phyloP scores from a whole-genome alignment of 1,284 basidiomycete genomes.

The Cerioporus squamosus region DNA sequence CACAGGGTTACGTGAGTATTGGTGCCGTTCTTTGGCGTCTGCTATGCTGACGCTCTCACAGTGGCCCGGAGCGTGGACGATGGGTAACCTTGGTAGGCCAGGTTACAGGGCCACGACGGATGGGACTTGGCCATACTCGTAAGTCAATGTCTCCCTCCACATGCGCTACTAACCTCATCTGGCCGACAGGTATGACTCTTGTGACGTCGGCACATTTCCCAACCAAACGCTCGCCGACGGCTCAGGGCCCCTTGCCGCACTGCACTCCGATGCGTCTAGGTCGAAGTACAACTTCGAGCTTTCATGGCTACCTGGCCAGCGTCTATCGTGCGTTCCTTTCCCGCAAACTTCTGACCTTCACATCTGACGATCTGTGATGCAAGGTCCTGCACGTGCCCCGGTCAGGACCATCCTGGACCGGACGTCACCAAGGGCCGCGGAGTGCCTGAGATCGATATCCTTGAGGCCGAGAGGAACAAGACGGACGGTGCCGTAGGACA shows the following conservation, averaged over 20 bases:
- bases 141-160: constrained; percentile 43
- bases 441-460: constrained; percentile 87
- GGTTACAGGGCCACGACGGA: constrained; percentile 85
- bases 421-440: constrained; percentile 66
- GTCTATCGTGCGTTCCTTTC: constrained; percentile 42
- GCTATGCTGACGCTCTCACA: constrained; percentile 28
- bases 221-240: constrained; percentile 68
- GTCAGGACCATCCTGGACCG: constrained; percentile 86
- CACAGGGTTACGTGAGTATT: constrained; percentile 40
- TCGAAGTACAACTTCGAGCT: constrained; percentile 49
- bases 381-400: constrained; percentile 77
- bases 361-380: background rate
- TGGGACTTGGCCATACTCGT: constrained; percentile 75
- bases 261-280: constrained; percentile 49
- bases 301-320: constrained; percentile 53
- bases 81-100: constrained; percentile 89
- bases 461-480: constrained; percentile 74
- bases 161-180: background rate
- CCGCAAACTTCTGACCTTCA: background rate
- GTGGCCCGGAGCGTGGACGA: constrained; percentile 84
- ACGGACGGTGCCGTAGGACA: constrained; percentile 44
- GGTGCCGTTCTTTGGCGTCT: background rate
- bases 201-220: constrained; percentile 84
- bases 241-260: constrained; percentile 52
- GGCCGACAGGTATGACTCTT: constrained; percentile 69